A percentile compares a stretch with the other conserved stretches of the same genome.
These are phyloP conservation scores for Backusella sp. DNA, from an alignment of 192 early-diverging fungal species.

Conservation along the genomic window DNA sequence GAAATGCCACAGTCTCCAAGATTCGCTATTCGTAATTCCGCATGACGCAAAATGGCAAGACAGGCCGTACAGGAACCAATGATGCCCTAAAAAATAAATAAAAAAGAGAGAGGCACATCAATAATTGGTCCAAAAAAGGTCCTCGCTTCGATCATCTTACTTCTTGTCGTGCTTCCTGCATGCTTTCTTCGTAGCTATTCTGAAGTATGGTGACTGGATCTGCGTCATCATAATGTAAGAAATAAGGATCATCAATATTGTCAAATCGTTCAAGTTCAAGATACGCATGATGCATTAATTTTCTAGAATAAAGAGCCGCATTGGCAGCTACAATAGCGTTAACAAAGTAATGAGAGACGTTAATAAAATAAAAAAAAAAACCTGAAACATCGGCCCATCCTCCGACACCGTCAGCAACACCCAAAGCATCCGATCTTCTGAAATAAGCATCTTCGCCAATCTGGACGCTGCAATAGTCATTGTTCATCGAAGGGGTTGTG, in stretches of 20 bases:
- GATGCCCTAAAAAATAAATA: slow-evolving; percentile 43
- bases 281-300: slow-evolving; percentile 92
- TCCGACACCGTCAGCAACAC: slow-evolving; percentile 95
- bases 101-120: neutral
- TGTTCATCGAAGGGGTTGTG: slow-evolving; percentile 18
- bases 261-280: slow-evolving; percentile 85
- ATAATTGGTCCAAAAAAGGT: neutral
- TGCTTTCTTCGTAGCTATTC: slow-evolving; percentile 73
- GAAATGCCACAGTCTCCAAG: slow-evolving; percentile 93
- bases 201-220: slow-evolving; percentile 79
- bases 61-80: slow-evolving; percentile 92
- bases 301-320: slow-evolving; percentile 86
- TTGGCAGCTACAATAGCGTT: slow-evolving; percentile 64
- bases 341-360: neutral
- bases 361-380: neutral
- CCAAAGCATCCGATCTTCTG: slow-evolving; percentile 77
- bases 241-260: slow-evolving; percentile 74
- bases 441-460: slow-evolving; percentile 98
- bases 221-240: slow-evolving; percentile 75
- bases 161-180: slow-evolving; percentile 68
- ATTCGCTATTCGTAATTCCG: slow-evolving; percentile 92
- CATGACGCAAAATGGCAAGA: slow-evolving; percentile 82
- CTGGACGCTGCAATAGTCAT: slow-evolving; percentile 60
- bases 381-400: slow-evolving; percentile 67
- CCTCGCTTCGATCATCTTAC: slow-evolving; percentile 25